Evolutionary conservation across 306 rosid species (phyloP), one percentile per base, ranked within the genome.

Genomic region (Trifolium subterraneum): DNA sequence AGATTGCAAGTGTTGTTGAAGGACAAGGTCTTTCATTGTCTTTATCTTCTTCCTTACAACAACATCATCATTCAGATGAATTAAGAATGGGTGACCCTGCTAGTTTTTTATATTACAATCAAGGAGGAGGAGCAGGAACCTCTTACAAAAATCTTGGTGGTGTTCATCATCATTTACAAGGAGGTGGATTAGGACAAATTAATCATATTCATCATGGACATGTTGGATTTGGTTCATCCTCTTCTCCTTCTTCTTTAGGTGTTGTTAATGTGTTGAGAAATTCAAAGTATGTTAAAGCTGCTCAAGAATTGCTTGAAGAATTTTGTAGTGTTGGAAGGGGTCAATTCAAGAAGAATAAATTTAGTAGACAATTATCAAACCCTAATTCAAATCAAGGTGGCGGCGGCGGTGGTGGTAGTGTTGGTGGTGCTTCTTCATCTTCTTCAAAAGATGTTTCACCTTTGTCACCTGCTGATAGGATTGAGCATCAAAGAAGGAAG

Each of bases 311-410:
- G 80, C 62, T 91, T 3, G 97, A 91, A 80, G 97, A 91, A 71
- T 91, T 91, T 35, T 91, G 97, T 78, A 91, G 95, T 68, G 97
- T 91, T 7, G 97, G 97, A 23, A 91, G 92, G 45, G 91, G 95
- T 7, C 95, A 91, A 67, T 80, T 89, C 81, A 91, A 87, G 85
- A 89, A 87, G 87, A 89, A 79, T 85, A 91, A 86, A 61, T 76
- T 86, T 51, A 80, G 59, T 10, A 81, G 84, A 23, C 90, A 87
- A n/a, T 69, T 80, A 18, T 61, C 90, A 61, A 90, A 90, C 96
- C 96, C 92, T 90, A 90, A 78, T 67, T 81, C 89, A 13, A 86
- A 78, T 82, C 86, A 52, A 1, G 87, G 73, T n/a, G 85, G 78
- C 2, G 64, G 76, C 1, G 83, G 76, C 22, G 78, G 62, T 2